phyloP scores from a whole-genome alignment of 2,329 filamentous ascomycete genomes.

The Aspergillus amoenus region DNA sequence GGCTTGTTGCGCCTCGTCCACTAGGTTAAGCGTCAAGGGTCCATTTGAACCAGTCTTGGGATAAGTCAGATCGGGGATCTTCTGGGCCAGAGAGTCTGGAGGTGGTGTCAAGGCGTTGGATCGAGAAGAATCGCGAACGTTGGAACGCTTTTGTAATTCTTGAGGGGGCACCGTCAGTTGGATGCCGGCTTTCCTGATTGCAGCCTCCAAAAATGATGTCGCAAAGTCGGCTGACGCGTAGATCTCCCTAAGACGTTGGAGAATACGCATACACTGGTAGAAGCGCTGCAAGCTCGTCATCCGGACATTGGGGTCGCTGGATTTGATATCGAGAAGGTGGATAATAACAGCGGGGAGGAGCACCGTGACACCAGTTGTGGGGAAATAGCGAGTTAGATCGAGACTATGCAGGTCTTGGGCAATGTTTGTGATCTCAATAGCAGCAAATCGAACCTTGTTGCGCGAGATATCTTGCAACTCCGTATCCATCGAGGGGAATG shows the following conservation, averaged over 20 bases:
- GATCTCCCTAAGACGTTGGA: conserved; percentile 81
- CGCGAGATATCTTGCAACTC: conserved; percentile 81
- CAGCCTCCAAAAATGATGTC: conserved; percentile 90
- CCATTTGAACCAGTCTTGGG: conserved; percentile 26
- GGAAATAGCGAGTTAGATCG: conserved; percentile 74
- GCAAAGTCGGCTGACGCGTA: conserved; percentile 95
- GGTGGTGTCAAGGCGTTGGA: conserved; percentile 40
- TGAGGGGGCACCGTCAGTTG: conserved; percentile 56
- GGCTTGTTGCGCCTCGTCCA: conserved; percentile 26
- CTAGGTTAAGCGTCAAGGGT: conserved; percentile 14
- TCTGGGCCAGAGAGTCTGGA: conserved; percentile 41
- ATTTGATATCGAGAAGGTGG: conserved; percentile 89
- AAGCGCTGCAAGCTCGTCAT: conserved; percentile 76
- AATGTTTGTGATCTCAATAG: conserved; percentile 81
- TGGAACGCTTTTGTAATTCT: conserved; percentile 28
- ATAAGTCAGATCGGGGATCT: conserved; percentile 40
- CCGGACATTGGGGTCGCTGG: conserved; percentile 68
- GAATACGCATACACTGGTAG: conserved; percentile 87
- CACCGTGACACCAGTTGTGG: conserved; percentile 87
- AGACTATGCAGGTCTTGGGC: conserved; percentile 72
- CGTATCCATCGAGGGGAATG: conserved; percentile 55
- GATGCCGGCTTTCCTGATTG: conserved; percentile 82
- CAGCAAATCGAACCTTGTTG: conserved; percentile 77
- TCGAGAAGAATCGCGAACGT: conserved; percentile 23
- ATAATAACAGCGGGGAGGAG: conserved; percentile 92